Evolutionary conservation across 305 asterid species (phyloP).

Genomic region (Solanum hybrid): DNA sequence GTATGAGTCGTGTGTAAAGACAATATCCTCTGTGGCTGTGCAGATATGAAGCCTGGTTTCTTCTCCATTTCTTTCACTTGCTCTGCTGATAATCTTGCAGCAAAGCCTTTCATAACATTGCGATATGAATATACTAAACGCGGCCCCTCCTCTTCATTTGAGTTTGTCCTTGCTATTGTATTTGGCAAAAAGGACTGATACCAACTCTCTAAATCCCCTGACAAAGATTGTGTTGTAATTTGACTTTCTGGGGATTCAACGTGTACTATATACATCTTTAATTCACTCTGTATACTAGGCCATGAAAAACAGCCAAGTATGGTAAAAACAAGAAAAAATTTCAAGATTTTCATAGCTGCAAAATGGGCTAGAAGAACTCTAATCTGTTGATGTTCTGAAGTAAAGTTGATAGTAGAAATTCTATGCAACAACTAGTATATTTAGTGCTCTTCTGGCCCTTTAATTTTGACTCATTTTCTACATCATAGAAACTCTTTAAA

Average conservation of each 20-base stretch:
- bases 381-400: not conserved
- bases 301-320: not conserved
- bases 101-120: constrained; percentile 26
- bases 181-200: constrained; percentile 18
- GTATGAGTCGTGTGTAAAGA: constrained; percentile 41
- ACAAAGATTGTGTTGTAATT: not conserved
- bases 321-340: not conserved
- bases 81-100: constrained; percentile 28
- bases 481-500: not conserved
- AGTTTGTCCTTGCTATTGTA: not conserved
- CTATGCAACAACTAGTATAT: not conserved
- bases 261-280: not conserved
- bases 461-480: not conserved
- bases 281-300: constrained; percentile 21
- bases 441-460: not conserved
- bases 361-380: not conserved
- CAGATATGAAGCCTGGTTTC: constrained; percentile 25
- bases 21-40: constrained; percentile 20
- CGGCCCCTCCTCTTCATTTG: not conserved
- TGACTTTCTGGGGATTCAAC: not conserved
- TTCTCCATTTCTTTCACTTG: constrained; percentile 33
- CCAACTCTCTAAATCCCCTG: not conserved
- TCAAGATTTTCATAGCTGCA: not conserved
- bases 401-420: not conserved
- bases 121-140: not conserved